phyloP scores from a whole-genome alignment of 2,329 filamentous ascomycete species.

The Beauveria medogensis region DNA sequence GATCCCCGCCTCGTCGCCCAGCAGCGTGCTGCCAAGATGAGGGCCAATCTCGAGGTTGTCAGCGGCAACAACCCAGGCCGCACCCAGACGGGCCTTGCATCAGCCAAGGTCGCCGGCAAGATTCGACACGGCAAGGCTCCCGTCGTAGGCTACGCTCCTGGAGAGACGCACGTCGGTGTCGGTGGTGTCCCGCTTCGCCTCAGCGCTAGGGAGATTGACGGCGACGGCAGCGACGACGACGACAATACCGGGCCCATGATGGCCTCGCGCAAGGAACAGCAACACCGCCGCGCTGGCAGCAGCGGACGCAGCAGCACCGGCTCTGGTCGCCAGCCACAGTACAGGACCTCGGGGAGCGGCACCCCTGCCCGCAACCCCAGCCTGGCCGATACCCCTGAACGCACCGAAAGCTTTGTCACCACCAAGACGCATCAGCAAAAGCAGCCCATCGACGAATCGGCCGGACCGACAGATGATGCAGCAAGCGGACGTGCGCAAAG shows the following conservation, averaged over 20 bases:
- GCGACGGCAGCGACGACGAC: conserved; percentile 74
- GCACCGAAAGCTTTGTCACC: conserved; percentile 40
- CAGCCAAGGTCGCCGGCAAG: conserved; percentile 67
- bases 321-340: conserved; percentile 42
- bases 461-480: conserved; percentile 28
- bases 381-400: conserved; percentile 48
- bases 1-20: conserved; percentile 77
- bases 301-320: conserved; percentile 64
- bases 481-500: conserved; percentile 43
- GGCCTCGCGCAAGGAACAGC: conserved; percentile 31
- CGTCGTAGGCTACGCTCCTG: conserved; percentile 69
- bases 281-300: conserved; percentile 65
- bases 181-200: conserved; percentile 83
- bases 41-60: conserved; percentile 76
- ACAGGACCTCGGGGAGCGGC: conserved; percentile 42
- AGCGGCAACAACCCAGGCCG: conserved; percentile 45
- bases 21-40: conserved; percentile 78
- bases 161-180: conserved; percentile 63
- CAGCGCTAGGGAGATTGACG: conserved; percentile 91
- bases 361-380: conserved; percentile 37
- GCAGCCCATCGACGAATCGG: conserved; percentile 26
- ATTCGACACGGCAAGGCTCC: conserved; percentile 79
- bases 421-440: conserved; percentile 18
- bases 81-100: conserved; percentile 54
- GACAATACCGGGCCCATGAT: conserved; percentile 34